Percentiles rank a stretch among this genome's conserved stretches.
Conservation (phyloP, 805 yeast genomes). For the Candida broadrunensis region DNA sequence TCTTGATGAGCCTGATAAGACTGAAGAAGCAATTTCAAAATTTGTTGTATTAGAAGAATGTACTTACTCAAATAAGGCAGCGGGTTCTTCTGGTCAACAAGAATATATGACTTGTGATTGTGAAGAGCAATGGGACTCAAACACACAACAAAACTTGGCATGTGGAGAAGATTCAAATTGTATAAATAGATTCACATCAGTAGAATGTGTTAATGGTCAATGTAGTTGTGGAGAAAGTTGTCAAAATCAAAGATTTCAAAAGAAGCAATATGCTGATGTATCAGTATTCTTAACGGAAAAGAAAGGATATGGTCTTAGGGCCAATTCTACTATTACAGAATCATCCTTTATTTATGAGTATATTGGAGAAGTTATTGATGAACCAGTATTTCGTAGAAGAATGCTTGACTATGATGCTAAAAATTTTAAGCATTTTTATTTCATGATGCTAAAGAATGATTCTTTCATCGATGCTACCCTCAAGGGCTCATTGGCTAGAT, state of each 20-base stretch:
- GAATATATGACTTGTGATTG: conserved; percentile 94
- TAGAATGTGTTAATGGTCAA: conserved; percentile 77
- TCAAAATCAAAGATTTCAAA: conserved; percentile 86
- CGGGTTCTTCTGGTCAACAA: conserved; percentile 72
- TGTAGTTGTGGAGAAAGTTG: conserved; percentile 76
- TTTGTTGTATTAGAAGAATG: conserved; percentile 59
- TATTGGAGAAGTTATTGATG: conserved; percentile 91
- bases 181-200: conserved; percentile 86
- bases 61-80: conserved; percentile 54
- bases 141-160: conserved; percentile 48
- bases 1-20: conserved; percentile 49
- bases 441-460: conserved; percentile 92
- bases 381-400: conserved; percentile 66
- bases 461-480: conserved; percentile 94
- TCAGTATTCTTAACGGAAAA: conserved; percentile 77
- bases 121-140: conserved; percentile 45
- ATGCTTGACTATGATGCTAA: conserved; percentile 70
- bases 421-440: conserved; percentile 79
- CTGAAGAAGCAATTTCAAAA: conserved; percentile 63
- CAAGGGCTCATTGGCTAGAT: conserved; percentile 85
- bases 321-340: conserved; percentile 53
- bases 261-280: conserved; percentile 66
- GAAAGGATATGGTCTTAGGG: conserved; percentile 90
- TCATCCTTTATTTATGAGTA: conserved; percentile 86
- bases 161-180: conserved; percentile 88